These are phyloP conservation scores for Cyberlindnera americana DNA, from an alignment of 805 yeast species.

Conservation along the genomic window DNA sequence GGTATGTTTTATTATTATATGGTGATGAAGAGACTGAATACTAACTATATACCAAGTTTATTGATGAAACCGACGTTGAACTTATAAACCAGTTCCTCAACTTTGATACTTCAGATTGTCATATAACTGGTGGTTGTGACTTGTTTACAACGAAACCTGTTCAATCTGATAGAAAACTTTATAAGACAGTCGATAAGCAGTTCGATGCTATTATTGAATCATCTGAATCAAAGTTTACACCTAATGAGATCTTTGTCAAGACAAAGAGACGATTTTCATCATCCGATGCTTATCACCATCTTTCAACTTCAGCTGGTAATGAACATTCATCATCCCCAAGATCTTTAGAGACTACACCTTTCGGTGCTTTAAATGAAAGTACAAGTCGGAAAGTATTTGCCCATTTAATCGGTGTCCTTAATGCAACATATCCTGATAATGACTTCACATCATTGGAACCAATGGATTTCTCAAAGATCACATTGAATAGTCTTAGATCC, in stretches of 20 bases:
- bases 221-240: slow-evolving; percentile 17
- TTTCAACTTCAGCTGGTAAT: slow-evolving; percentile 13
- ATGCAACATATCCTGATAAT: slow-evolving; percentile 93
- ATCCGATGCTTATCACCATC: slow-evolving; percentile 11
- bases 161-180: slow-evolving; percentile 82
- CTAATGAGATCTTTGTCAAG: slow-evolving; percentile 35
- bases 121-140: slow-evolving; percentile 85
- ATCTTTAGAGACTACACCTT: slow-evolving; percentile 49
- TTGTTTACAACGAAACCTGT: slow-evolving; percentile 92
- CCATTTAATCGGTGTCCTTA: slow-evolving; percentile 82
- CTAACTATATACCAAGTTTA: slow-evolving; percentile 51
- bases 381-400: slow-evolving; percentile 88
- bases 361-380: slow-evolving; percentile 87
- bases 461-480: slow-evolving; percentile 54
- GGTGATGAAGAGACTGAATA: no score
- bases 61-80: slow-evolving; percentile 92
- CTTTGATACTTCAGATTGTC: slow-evolving; percentile 72
- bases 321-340: slow-evolving; percentile 15
- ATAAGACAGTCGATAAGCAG: slow-evolving; percentile 82
- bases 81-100: slow-evolving; percentile 81
- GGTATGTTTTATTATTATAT: no score
- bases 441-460: slow-evolving; percentile 90
- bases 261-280: slow-evolving; percentile 38
- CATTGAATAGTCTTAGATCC: slow-evolving; percentile 47
- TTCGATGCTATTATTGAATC: slow-evolving; percentile 47